Base-by-base conservation (phyloP, 2,329 filamentous ascomycete species). In the Eurotiales sp. region DNA sequence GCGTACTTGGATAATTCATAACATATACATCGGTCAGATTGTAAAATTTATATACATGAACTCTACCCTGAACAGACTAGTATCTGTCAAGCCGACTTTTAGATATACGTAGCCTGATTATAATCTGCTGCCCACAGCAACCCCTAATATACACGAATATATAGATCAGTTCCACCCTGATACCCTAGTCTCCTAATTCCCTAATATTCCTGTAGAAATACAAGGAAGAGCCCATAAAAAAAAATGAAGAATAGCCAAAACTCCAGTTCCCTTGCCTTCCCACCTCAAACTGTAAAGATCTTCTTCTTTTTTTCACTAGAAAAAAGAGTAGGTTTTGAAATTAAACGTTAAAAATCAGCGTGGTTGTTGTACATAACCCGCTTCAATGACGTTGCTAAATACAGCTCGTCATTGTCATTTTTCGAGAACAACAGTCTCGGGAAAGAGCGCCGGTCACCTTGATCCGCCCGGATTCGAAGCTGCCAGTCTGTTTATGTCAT, bases 401-500 rank as follows among this genome's bases (percentile, higher is more conserved):
- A 27, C 25, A 27, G 25, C 25, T 27, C 25, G 25, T 27, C 25
- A 10, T 27, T 27, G 5, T 10, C n/a, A n/a, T n/a, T n/a, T n/a
- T n/a, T n/a, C n/a, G 11, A 34, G 15, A 36, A 36, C 8, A 19
- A 15, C 8, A 2, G 44, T 19, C n/a, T n/a, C n/a, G n/a, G n/a
- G n/a, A n/a, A n/a, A n/a, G n/a, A n/a, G n/a, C n/a, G n/a, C n/a
- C n/a, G n/a, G 27, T 45, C 19, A 44, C 25, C 45, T 43, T 21
- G 45, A 17, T 17, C 27, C 50, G 22, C 39, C 30, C 15, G 37
- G 45, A 5, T 48, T 37, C 25, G 50, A 22, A n/a, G 32, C 22
- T 22, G 42, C 8, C 11, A 44, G 21, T 52, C 45, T 43, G 34
- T 46, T 41, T 41, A 41, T 46, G 30, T 46, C 46, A 14, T 29